Evolutionary conservation across 1,284 basidiomycete species (phyloP).

Genomic region (Ceratobasidium sp.): DNA sequence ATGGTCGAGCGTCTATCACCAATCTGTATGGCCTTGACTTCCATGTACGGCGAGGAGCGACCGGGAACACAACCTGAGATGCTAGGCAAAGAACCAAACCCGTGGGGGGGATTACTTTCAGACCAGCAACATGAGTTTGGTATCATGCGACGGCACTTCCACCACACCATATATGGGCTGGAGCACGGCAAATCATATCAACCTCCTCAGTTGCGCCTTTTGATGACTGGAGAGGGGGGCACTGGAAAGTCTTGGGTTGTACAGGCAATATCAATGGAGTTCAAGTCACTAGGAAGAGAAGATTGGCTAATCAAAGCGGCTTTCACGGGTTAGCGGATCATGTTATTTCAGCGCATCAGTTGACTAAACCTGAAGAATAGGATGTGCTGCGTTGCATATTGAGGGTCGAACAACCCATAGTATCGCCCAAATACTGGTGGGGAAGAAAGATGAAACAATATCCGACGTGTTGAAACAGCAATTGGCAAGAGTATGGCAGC

Average conservation of each 20-base stretch:
- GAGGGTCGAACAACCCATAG: constrained; percentile 56
- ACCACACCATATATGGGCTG: neutral
- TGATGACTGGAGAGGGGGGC: constrained; percentile 58
- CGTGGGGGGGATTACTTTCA: neutral
- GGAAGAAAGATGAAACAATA: neutral
- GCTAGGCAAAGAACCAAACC: neutral
- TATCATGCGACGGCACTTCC: constrained; percentile 24
- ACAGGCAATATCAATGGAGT: constrained; percentile 54
- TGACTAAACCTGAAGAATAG: neutral
- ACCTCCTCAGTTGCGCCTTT: constrained; percentile 54
- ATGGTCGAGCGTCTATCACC: neutral
- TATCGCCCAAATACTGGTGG: neutral
- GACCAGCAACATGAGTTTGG: constrained; percentile 36
- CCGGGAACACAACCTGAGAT: neutral
- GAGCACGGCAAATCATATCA: neutral
- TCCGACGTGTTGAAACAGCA: neutral
- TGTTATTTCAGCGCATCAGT: neutral
- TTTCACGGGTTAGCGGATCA: constrained; percentile 55
- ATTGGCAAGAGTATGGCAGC: constrained; percentile 14
- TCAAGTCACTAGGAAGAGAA: neutral
- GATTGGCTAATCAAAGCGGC: constrained; percentile 55
- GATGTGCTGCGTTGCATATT: constrained; percentile 56
- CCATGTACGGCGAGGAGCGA: neutral
- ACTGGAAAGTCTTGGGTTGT: constrained; percentile 60
- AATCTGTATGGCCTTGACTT: neutral